Base-by-base conservation (phyloP, 805 yeast genomes). In the Crinitomyces ghanaensis region DNA sequence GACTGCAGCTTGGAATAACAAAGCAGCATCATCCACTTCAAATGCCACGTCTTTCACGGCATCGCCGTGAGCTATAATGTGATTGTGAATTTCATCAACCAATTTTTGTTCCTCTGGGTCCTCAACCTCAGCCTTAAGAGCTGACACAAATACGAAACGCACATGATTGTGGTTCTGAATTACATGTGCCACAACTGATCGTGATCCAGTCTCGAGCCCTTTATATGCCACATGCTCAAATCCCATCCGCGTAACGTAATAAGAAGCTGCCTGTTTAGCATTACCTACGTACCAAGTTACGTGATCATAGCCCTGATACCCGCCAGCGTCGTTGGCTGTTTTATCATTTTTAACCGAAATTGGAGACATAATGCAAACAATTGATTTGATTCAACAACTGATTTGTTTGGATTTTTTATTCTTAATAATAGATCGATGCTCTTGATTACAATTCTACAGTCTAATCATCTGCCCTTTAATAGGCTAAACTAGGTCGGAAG, bases 1-100 rank as follows among this genome's bases (percentile, higher is more conserved):
- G 2, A 70, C 43, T 0, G 88, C 81, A 24, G 55, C 54, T 1
- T 51, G 40, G 40, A 52, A 76, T 2, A 68, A 61, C 1, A 42
- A 41, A 3, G 58, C 64, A 8, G 71, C 71, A 43, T 75, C 60
- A 4, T 54, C 58, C 0, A 80, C 88, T n/a, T 49, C 49, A 44
- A 82, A 77, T 0, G 83, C 69, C 7, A 83, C 71, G 48, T 83
- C 91, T 51, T 72, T 72, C n/a, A 82, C 82, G 4, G 83, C 80
- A 49, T 80, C 86, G 1, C 93, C 88, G 52, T 83, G 94, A 4
- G 45, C 51, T 4, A 51, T 45, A 5, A 74, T 54, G 43, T 69
- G 74, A 8, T 52, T 45, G 39, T 65, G 68, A 15, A 74, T 66
- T 19, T 57, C 62, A 6, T 56, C 39, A 14, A 63, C 49, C 13